Evolutionary conservation across 768 basidiomycete genomes (phyloP).

Genomic region (Hericium rajendrae): DNA sequence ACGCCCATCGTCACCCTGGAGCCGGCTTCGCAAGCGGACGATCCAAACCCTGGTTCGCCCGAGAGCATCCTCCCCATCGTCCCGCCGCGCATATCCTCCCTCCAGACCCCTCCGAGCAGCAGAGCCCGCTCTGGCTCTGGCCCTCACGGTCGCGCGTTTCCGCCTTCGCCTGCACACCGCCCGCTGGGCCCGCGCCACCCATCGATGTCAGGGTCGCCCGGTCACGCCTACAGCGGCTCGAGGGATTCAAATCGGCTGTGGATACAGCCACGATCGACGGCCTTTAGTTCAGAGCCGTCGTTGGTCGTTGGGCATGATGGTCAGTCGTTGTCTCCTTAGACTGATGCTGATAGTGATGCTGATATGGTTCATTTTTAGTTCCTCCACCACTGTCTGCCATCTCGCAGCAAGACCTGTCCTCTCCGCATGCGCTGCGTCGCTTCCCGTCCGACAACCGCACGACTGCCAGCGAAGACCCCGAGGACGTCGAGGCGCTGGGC

Average conservation of each 20-base stretch:
- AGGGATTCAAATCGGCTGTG: slow-evolving; percentile 38
- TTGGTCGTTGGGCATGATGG: slow-evolving; percentile 49
- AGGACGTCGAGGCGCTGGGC: slow-evolving; percentile 54
- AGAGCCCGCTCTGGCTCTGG: slow-evolving; percentile 13
- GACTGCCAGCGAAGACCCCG: slow-evolving; percentile 31
- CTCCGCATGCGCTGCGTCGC: slow-evolving; percentile 41
- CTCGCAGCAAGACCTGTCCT: slow-evolving; percentile 49
- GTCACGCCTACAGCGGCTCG: slow-evolving; percentile 27
- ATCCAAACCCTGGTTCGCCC: slow-evolving; percentile 16
- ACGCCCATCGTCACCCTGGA: slow-evolving; percentile 7
- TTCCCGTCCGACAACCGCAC: slow-evolving; percentile 22
- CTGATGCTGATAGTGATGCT: slow-evolving; percentile 1
- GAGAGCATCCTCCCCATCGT: slow-evolving; percentile 27
- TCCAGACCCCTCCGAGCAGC: slow-evolving; percentile 25
- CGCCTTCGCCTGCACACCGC: slow-evolving; percentile 16
- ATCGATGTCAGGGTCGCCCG: slow-evolving; percentile 22
- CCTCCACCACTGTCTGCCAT: slow-evolving; percentile 19
- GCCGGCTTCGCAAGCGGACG: slow-evolving; percentile 11
- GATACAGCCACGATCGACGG: slow-evolving; percentile 60
- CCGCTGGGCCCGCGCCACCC: slow-evolving; percentile 15
- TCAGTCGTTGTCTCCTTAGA: slow-evolving; percentile 18
- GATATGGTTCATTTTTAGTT: slow-evolving; percentile 5
- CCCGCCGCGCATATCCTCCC: slow-evolving; percentile 42
- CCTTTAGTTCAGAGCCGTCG: slow-evolving; percentile 80
- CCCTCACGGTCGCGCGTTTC: slow-evolving; percentile 3